Conservation (phyloP, 306 rosid species). For the Cucurbita ficifolia region DNA sequence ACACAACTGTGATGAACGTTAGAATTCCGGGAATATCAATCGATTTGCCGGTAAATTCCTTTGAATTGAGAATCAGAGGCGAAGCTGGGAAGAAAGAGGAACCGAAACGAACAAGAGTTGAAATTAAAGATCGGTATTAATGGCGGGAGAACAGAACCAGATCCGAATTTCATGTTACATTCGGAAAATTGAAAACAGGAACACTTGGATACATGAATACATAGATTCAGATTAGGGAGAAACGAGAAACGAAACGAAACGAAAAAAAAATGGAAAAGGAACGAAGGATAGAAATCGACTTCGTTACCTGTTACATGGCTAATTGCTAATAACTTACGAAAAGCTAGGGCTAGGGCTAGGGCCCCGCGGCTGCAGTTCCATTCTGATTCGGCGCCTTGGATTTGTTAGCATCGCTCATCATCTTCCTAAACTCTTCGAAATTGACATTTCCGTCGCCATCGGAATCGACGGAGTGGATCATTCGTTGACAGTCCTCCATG, state of each 20-base stretch:
- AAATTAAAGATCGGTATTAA: not conserved
- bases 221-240: not conserved
- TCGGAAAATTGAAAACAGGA: not conserved
- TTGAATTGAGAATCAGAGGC: too few species aligned
- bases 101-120: not conserved
- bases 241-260: too few species aligned
- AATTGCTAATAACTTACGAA: not conserved
- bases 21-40: not conserved
- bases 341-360: conserved; percentile 4
- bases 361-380: not conserved
- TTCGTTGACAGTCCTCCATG: conserved; percentile 42
- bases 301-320: not conserved
- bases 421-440: conserved; percentile 63
- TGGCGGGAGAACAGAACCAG: not conserved
- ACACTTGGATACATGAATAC: not conserved
- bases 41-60: not conserved
- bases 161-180: not conserved
- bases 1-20: not conserved
- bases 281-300: not conserved
- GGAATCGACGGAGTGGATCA: conserved; percentile 69
- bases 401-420: conserved; percentile 39
- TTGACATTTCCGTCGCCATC: conserved; percentile 80
- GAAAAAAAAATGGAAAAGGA: not conserved
- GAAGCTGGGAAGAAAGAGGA: not conserved
- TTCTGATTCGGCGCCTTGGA: not conserved